A percentile compares a stretch with the other conserved stretches of the same genome.
phyloP scores from a whole-genome alignment of 345 rosid genomes.

The Citrus glauca region DNA sequence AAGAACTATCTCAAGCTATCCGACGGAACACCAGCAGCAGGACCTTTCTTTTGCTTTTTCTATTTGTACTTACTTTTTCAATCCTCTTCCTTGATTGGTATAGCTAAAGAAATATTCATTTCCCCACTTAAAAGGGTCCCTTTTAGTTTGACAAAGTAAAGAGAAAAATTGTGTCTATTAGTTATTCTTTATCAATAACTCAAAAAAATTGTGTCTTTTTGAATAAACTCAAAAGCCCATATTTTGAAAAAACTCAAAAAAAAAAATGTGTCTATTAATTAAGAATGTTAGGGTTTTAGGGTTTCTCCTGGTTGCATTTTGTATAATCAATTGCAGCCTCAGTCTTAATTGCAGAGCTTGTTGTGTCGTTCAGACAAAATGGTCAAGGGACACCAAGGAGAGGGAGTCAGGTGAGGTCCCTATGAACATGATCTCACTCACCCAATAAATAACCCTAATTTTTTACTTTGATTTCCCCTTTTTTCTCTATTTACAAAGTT shows the following conservation, averaged over 20 bases:
- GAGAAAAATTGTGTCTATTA: background rate
- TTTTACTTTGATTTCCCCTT: background rate
- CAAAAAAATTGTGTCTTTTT: background rate
- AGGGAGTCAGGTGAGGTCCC: conserved; percentile 86
- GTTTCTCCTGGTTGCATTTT: background rate
- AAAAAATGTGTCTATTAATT: too few species aligned
- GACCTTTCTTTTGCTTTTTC: conserved; percentile 79
- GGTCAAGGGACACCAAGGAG: conserved; percentile 97
- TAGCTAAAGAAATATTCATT: conserved; percentile 26
- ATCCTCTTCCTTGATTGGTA: conserved; percentile 95
- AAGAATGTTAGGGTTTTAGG: conserved; percentile 3
- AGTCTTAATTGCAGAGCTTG: background rate
- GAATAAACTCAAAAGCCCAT: background rate
- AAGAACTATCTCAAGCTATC: conserved; percentile 77
- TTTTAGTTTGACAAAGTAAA: background rate
- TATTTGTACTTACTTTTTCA: conserved; percentile 80
- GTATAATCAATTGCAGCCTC: background rate
- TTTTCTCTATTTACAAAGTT: background rate
- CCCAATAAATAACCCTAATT: too few species aligned
- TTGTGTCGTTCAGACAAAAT: conserved; percentile 27
- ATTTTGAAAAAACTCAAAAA: background rate
- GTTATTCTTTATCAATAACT: too few species aligned
- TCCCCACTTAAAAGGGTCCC: background rate
- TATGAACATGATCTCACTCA: background rate
- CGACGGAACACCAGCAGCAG: conserved; percentile 81